Evolutionary conservation across 2,329 filamentous ascomycete species (phyloP), one percentile per base, ranked within the genome.

Genomic region (Colletotrichum sp.): DNA sequence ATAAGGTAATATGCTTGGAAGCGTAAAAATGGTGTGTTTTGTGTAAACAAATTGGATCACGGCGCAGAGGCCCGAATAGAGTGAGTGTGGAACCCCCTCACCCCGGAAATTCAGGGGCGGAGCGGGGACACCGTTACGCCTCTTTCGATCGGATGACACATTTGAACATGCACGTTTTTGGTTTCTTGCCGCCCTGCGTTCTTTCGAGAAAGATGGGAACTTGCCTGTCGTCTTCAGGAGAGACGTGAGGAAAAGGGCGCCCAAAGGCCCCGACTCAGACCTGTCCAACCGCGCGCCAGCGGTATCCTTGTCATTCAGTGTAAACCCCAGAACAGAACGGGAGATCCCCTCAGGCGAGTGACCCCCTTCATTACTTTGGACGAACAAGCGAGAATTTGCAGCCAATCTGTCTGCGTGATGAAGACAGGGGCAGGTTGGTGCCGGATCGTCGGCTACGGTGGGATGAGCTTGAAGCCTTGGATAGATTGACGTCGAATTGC

Each of bases 1-100:
- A 52, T 60, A 69, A 69, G 28, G 34, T 75, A 9, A 49, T n/a
- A 39, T 76, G 68, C 60, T 76, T 73, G 73, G 34, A 69, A 65
- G 26, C 57, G 44, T 44, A 68, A 64, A 60, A 15, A 59, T 69
- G 64, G 63, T 6, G 44, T 30, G 74, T 76, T 74, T 76, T 55
- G 70, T 18, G 44, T 76, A 73, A 39, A 73, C 26, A 69, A 49
- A 52, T 8, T 32, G 8, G 59, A 44, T 26, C 59, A 32, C 57
- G 63, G 72, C 57, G 26, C 10, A 67, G 36, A 32, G 44, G 28
- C 21, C 34, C 34, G 36, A 30, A 75, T 10, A 49, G 24, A 24
- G 57, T 5, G 32, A 18, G 5, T 21, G 63, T 57, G 63, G 62
- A 49, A 8, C 28, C 21, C 8, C 69, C 34, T 10, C 8, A 15